Evolutionary conservation across 495 filamentous ascomycete genomes (phyloP).

Genomic region (Penicillium maclennaniae): DNA sequence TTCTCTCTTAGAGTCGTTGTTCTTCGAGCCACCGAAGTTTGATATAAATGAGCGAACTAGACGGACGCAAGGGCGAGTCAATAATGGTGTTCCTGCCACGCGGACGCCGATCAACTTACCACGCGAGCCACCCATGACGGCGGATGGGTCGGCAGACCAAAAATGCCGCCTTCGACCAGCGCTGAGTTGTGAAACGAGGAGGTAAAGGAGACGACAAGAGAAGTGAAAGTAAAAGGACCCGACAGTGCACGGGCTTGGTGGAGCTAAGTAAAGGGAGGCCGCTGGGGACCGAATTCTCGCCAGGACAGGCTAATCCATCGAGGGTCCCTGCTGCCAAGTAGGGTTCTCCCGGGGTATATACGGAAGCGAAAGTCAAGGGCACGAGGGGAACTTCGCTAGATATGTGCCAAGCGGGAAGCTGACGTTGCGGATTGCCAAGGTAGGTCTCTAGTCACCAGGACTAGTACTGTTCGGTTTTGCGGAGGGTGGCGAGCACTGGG

Average conservation of each 20-base stretch:
- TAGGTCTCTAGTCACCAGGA: constrained; percentile 1
- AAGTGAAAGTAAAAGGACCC: background rate
- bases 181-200: constrained; percentile 8
- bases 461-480: background rate
- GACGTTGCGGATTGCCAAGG: constrained; percentile 12
- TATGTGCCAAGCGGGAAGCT: constrained; percentile 9
- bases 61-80: constrained; percentile 29
- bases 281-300: constrained; percentile 6
- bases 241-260: constrained; percentile 12
- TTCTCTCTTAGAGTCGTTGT: constrained; percentile 29
- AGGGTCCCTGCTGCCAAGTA: constrained; percentile 2
- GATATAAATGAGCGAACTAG: constrained; percentile 64
- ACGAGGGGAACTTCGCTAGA: background rate
- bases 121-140: constrained; percentile 42
- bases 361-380: background rate
- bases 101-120: constrained; percentile 30
- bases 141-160: constrained; percentile 9
- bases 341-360: constrained; percentile 1
- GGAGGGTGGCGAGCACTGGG: background rate
- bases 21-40: constrained; percentile 45
- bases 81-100: constrained; percentile 4
- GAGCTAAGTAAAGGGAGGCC: constrained; percentile 2
- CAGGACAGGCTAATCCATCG: constrained; percentile 9
- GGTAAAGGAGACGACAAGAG: background rate
- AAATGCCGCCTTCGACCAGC: constrained; percentile 4